A percentile compares a stretch with the other conserved stretches of the same genome.
Evolutionary conservation across 805 yeast genomes (phyloP).

Genomic region (Wilhelminamyces savonicus): DNA sequence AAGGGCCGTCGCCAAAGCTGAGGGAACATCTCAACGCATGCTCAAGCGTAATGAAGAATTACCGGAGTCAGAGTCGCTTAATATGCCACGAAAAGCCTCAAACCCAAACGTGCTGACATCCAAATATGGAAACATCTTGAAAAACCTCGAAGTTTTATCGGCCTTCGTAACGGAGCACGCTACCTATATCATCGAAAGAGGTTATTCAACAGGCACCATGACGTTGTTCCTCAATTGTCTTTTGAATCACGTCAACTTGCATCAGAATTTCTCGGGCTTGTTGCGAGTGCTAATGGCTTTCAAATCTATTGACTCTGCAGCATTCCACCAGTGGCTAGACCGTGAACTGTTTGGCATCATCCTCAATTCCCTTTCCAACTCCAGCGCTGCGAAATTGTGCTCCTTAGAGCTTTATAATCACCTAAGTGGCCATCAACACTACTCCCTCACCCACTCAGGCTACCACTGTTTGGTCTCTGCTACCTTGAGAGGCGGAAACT

Average conservation of each 20-base stretch:
- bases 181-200: slow-evolving; percentile 8
- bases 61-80: too few relatives aligned
- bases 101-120: slow-evolving; percentile 20
- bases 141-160: slow-evolving; percentile 19
- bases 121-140: slow-evolving; percentile 24
- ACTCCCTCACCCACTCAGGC: slow-evolving; percentile 8
- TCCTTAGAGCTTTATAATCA: slow-evolving; percentile 18
- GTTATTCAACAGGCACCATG: slow-evolving; percentile 6
- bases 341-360: slow-evolving; percentile 25
- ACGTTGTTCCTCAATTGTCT: slow-evolving; percentile 28
- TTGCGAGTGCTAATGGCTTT: slow-evolving; percentile 13
- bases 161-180: slow-evolving; percentile 18
- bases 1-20: background rate
- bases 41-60: slow-evolving; percentile 1
- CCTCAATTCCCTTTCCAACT: slow-evolving; percentile 17
- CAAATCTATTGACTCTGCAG: slow-evolving; percentile 8
- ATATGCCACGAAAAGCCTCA: slow-evolving; percentile 13
- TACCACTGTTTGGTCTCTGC: slow-evolving; percentile 17
- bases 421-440: slow-evolving; percentile 6
- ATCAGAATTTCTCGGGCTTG: slow-evolving; percentile 30
- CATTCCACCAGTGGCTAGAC: slow-evolving; percentile 19
- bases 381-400: slow-evolving; percentile 21
- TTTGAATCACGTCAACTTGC: slow-evolving; percentile 25
- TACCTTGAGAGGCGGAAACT: slow-evolving; percentile 4
- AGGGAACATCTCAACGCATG: background rate